phyloP scores from a whole-genome alignment of 2,329 filamentous ascomycete species.

The Cytospora piceicola region DNA sequence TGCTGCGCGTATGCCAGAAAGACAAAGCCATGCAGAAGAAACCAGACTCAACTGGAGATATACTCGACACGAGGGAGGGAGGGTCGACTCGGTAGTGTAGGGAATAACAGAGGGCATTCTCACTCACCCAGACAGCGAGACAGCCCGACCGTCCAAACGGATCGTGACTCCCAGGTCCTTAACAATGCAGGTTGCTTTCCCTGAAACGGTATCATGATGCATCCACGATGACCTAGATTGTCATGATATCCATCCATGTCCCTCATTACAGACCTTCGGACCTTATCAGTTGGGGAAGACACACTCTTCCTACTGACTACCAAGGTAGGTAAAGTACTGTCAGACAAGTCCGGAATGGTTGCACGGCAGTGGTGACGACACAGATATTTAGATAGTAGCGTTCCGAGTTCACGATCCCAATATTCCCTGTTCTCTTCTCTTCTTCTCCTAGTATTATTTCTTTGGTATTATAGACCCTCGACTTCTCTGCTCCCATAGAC shows the following conservation, averaged over 20 bases:
- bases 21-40: too few relatives aligned
- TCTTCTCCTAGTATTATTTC: background rate
- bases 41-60: too few relatives aligned
- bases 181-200: background rate
- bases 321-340: too few relatives aligned
- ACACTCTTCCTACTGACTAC: background rate
- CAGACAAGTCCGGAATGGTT: too few relatives aligned
- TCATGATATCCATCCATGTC: background rate
- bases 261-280: background rate
- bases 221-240: background rate
- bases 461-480: too few relatives aligned
- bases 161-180: background rate
- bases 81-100: background rate
- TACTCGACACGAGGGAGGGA: too few relatives aligned
- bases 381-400: background rate
- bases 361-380: background rate
- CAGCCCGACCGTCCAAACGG: background rate
- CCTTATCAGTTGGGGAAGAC: slow-evolving; percentile 16
- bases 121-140: background rate
- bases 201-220: background rate
- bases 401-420: too few relatives aligned
- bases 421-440: background rate
- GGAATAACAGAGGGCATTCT: background rate
- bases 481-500: background rate
- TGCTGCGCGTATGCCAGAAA: too few relatives aligned